phyloP scores from a whole-genome alignment of 2,329 filamentous ascomycete genomes.

The Colletotrichum theobromicola region DNA sequence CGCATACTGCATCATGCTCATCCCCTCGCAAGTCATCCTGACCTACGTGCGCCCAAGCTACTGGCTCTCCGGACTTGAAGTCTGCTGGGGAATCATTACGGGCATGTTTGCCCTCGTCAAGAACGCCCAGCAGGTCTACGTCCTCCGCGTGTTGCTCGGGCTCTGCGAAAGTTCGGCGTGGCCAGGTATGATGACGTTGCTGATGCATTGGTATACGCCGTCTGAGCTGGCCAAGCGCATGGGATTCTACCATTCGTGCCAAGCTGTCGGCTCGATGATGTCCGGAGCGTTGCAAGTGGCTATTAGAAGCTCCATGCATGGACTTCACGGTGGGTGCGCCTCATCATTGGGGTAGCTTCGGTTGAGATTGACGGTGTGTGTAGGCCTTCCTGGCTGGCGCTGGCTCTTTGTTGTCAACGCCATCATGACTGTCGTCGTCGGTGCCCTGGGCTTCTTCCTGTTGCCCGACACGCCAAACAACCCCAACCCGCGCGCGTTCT shows the following conservation, averaged over 20 bases:
- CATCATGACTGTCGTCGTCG: slow-evolving; percentile 26
- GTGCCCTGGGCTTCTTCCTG: slow-evolving; percentile 17
- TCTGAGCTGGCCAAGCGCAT: slow-evolving; percentile 53
- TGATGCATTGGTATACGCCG: slow-evolving; percentile 48
- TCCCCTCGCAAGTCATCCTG: slow-evolving; percentile 32
- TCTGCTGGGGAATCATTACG: slow-evolving; percentile 26
- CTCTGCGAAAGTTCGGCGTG: slow-evolving; percentile 42
- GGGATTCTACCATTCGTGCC: slow-evolving; percentile 53
- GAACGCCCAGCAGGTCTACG: slow-evolving; percentile 41
- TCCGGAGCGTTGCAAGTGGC: slow-evolving; percentile 61
- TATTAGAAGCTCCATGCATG: slow-evolving; percentile 30
- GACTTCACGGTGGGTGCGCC: slow-evolving; percentile 5
- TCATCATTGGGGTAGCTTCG: not conserved
- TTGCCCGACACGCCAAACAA: slow-evolving; percentile 27
- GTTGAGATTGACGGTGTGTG: slow-evolving; percentile 38
- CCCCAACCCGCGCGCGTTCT: slow-evolving; percentile 23
- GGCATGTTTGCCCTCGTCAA: slow-evolving; percentile 17
- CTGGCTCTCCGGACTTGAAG: slow-evolving; percentile 31
- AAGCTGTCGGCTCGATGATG: slow-evolving; percentile 59
- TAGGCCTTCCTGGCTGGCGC: slow-evolving; percentile 42
- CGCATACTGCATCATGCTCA: slow-evolving; percentile 28
- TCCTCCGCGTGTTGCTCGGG: slow-evolving; percentile 47
- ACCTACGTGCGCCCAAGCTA: slow-evolving; percentile 31
- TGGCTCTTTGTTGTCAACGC: slow-evolving; percentile 48
- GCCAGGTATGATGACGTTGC: slow-evolving; percentile 33